Conservation (phyloP, 305 asterid species). For the Fraxinus velutina region DNA sequence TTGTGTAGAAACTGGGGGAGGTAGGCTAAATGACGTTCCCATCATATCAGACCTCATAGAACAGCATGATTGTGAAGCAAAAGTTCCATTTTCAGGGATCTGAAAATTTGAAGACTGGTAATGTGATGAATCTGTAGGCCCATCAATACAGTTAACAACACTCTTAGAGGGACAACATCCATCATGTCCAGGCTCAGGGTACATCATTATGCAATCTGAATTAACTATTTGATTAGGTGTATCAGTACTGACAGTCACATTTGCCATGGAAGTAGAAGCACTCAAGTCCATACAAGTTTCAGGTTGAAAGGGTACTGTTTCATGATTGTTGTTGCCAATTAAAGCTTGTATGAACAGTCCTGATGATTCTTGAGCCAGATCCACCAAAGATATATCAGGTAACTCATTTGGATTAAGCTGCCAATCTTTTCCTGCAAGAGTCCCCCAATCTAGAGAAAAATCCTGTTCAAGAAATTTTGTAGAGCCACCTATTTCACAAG, state of each 20-base stretch:
- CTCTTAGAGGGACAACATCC: slow-evolving; percentile 45
- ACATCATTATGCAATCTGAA: slow-evolving; percentile 30
- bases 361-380: slow-evolving; percentile 54
- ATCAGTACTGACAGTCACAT: slow-evolving; percentile 30
- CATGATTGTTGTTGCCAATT: slow-evolving; percentile 39
- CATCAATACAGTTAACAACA: slow-evolving; percentile 28
- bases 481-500: slow-evolving; percentile 40
- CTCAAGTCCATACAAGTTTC: slow-evolving; percentile 23
- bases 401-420: slow-evolving; percentile 52
- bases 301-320: slow-evolving; percentile 31
- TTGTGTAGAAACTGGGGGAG: slow-evolving; percentile 38
- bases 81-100: slow-evolving; percentile 44
- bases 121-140: slow-evolving; percentile 21
- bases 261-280: slow-evolving; percentile 23
- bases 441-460: slow-evolving; percentile 54
- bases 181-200: slow-evolving; percentile 41
- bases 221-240: slow-evolving; percentile 25
- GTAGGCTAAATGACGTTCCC: slow-evolving; percentile 30
- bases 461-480: slow-evolving; percentile 49
- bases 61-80: slow-evolving; percentile 44
- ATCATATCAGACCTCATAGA: slow-evolving; percentile 28
- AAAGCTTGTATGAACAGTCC: slow-evolving; percentile 48
- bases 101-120: slow-evolving; percentile 35
- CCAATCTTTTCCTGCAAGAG: slow-evolving; percentile 61
- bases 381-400: slow-evolving; percentile 57